Evolutionary conservation across 345 rosid species (phyloP).

Genomic region (Cardiospermum halicacabum): DNA sequence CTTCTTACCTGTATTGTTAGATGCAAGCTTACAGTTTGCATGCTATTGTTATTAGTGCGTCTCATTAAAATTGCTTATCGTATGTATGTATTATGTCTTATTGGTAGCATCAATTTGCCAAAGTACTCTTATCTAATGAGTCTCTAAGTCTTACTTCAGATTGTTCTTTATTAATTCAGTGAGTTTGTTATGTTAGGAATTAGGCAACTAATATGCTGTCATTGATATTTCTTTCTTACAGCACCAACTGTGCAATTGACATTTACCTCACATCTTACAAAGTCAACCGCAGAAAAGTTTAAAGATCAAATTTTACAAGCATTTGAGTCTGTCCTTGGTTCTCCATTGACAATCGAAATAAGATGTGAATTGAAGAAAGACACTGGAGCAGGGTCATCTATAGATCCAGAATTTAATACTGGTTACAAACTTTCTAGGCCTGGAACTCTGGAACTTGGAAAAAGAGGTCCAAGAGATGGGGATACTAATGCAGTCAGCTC

Average conservation of each 20-base stretch:
- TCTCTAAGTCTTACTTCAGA: not conserved
- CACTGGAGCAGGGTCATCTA: slow-evolving; percentile 19
- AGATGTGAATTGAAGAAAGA: slow-evolving; percentile 58
- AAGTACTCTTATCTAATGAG: not conserved
- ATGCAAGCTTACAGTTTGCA: not conserved
- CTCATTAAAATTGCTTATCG: slow-evolving; percentile 1
- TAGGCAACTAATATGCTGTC: not conserved
- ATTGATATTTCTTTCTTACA: slow-evolving; percentile 30
- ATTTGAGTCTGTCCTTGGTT: slow-evolving; percentile 76
- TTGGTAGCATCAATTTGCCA: not conserved
- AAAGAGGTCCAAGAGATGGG: slow-evolving; percentile 12
- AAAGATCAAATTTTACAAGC: slow-evolving; percentile 63
- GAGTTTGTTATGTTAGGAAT: not conserved
- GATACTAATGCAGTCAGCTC: slow-evolving; percentile 8
- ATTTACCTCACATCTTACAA: slow-evolving; percentile 59
- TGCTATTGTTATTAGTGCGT: not conserved
- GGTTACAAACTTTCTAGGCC: slow-evolving; percentile 20
- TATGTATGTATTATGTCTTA: not conserved
- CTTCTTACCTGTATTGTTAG: not conserved
- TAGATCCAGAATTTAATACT: slow-evolving; percentile 16
- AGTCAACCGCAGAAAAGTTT: slow-evolving; percentile 67
- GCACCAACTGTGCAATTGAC: slow-evolving; percentile 84
- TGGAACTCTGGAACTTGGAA: slow-evolving; percentile 9
- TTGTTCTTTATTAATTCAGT: not conserved
- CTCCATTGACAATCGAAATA: slow-evolving; percentile 74